Evolutionary conservation across 306 rosid species (phyloP).

Genomic region (Rosa chinensis): DNA sequence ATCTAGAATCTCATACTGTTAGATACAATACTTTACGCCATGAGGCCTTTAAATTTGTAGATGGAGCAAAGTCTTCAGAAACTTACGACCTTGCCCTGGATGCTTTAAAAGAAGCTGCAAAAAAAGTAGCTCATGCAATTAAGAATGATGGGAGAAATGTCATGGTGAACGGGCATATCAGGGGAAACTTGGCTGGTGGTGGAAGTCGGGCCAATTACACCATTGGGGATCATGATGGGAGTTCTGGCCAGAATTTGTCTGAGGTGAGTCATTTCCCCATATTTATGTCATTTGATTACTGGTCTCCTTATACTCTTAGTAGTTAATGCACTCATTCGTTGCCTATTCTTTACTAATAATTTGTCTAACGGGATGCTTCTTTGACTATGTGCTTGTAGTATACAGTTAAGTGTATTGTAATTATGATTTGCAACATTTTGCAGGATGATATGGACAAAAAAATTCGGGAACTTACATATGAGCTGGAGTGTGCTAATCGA

Average conservation of each 20-base stretch:
- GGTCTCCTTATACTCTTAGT: neutral
- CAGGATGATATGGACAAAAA: constrained; percentile 93
- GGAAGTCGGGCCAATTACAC: constrained; percentile 41
- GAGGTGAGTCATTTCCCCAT: constrained; percentile 57
- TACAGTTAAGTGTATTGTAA: neutral
- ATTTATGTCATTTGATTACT: constrained; percentile 2
- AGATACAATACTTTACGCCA: constrained; percentile 87
- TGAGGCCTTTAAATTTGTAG: constrained; percentile 81
- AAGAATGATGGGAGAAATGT: constrained; percentile 56
- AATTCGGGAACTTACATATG: constrained; percentile 59
- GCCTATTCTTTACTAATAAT: neutral
- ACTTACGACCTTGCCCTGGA: constrained; percentile 64
- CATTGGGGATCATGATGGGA: constrained; percentile 46
- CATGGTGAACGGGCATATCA: constrained; percentile 58
- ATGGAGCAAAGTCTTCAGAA: constrained; percentile 71
- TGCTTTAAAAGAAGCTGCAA: constrained; percentile 73
- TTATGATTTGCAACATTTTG: constrained; percentile 17
- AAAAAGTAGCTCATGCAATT: constrained; percentile 54
- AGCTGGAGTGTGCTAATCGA: constrained; percentile 73
- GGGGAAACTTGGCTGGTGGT: constrained; percentile 44
- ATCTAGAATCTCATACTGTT: constrained; percentile 97
- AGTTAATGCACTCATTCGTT: neutral
- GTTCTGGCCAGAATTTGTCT: constrained; percentile 55
- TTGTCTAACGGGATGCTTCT: neutral
- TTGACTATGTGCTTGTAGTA: neutral